Conservation (phyloP, 2,329 filamentous ascomycete genomes). For the Cladophialophora immunda region DNA sequence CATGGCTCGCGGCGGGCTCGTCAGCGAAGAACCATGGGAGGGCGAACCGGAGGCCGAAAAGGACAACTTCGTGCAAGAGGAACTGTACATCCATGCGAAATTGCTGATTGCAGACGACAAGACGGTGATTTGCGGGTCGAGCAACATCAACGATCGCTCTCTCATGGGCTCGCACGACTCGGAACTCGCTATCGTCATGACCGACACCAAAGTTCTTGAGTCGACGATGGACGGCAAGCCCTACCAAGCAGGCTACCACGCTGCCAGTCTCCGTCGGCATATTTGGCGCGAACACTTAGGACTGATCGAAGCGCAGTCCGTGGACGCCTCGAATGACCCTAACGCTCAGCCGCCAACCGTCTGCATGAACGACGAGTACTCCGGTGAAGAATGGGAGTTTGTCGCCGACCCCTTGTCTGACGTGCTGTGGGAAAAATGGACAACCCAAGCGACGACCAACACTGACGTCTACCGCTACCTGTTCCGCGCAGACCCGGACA, state of each 20-base stretch:
- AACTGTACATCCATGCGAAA: slow-evolving; percentile 94
- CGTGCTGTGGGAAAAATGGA: slow-evolving; percentile 77
- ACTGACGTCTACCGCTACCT: slow-evolving; percentile 81
- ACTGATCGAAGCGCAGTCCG: slow-evolving; percentile 75
- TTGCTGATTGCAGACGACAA: slow-evolving; percentile 82
- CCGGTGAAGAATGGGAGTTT: slow-evolving; percentile 71
- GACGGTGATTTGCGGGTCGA: slow-evolving; percentile 81
- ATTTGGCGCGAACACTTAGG: slow-evolving; percentile 94
- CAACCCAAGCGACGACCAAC: slow-evolving; percentile 74
- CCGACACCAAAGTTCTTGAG: slow-evolving; percentile 75
- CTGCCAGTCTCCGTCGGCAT: slow-evolving; percentile 80
- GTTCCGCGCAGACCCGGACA: slow-evolving; percentile 90
- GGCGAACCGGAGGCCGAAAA: slow-evolving; percentile 78
- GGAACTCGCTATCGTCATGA: slow-evolving; percentile 88
- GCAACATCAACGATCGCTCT: slow-evolving; percentile 74
- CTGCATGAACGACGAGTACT: slow-evolving; percentile 76
- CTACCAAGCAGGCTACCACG: slow-evolving; percentile 77
- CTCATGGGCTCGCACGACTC: slow-evolving; percentile 86
- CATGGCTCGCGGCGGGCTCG: slow-evolving; percentile 74
- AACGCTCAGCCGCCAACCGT: slow-evolving; percentile 81
- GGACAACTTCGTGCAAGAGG: slow-evolving; percentile 83
- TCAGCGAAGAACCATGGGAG: slow-evolving; percentile 78
- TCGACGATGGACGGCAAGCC: slow-evolving; percentile 76
- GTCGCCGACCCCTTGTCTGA: slow-evolving; percentile 78
- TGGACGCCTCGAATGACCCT: slow-evolving; percentile 70